Percentiles rank a stretch among this genome's conserved stretches.
Conservation (phyloP, 192 early-diverging fungal genomes). For the Mycoemilia scoparia region DNA sequence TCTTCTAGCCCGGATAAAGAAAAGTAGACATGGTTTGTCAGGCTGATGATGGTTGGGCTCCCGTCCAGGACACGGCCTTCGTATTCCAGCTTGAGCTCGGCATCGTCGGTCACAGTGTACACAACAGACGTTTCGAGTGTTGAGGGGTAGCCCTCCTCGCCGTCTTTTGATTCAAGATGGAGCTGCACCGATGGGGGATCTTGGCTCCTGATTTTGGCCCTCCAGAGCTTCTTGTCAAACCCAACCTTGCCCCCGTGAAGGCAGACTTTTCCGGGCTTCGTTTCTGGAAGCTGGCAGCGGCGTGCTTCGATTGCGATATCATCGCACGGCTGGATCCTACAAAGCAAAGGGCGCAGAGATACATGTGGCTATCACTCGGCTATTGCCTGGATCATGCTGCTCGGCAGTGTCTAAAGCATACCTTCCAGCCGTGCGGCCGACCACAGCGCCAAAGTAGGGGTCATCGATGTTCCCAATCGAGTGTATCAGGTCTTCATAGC, state of each 20-base stretch:
- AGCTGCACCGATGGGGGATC: slow-evolving; percentile 36
- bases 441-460: slow-evolving; percentile 61
- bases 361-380: too few species aligned
- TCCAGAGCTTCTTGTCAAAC: slow-evolving; percentile 54
- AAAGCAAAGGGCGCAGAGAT: too few species aligned
- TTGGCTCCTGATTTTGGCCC: slow-evolving; percentile 16
- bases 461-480: slow-evolving; percentile 25
- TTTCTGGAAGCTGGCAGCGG: slow-evolving; percentile 35
- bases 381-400: too few species aligned
- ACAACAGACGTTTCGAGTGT: slow-evolving; percentile 34
- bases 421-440: slow-evolving; percentile 62
- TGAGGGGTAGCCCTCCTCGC: slow-evolving; percentile 70
- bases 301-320: slow-evolving; percentile 41
- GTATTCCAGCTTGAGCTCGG: slow-evolving; percentile 32
- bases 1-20: slow-evolving; percentile 55
- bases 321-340: slow-evolving; percentile 21
- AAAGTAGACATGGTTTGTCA: slow-evolving; percentile 83
- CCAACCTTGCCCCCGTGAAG: slow-evolving; percentile 66
- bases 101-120: slow-evolving; percentile 37
- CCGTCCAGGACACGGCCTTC: slow-evolving; percentile 22
- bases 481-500: slow-evolving; percentile 26
- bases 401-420: slow-evolving; percentile 6
- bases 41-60: slow-evolving; percentile 40
- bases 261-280: slow-evolving; percentile 50
- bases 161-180: slow-evolving; percentile 38